phyloP scores from a whole-genome alignment of 2,329 filamentous ascomycete genomes.

The Macrophomina tecta region DNA sequence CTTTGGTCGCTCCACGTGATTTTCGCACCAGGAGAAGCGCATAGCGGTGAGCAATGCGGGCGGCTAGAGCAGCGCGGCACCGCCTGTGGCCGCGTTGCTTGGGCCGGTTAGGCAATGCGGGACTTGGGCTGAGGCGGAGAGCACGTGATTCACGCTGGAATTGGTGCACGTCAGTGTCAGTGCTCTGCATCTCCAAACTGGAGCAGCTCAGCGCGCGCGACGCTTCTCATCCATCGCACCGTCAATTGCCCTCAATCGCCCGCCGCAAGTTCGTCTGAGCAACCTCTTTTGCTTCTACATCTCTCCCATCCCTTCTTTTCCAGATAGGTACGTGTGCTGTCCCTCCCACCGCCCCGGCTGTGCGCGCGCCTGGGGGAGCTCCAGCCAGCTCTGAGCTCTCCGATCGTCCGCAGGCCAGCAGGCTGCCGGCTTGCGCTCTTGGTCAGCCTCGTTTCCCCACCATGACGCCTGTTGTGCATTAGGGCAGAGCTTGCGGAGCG shows the following conservation, averaged over 20 bases:
- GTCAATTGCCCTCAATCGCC: conserved; percentile 21
- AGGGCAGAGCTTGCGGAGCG: conserved; percentile 19
- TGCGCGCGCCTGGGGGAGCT: conserved; percentile 21
- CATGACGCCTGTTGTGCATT: conserved; percentile 22
- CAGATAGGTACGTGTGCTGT: conserved; percentile 6
- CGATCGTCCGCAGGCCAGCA: conserved; percentile 17
- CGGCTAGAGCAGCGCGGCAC: background rate
- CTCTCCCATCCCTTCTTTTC: background rate
- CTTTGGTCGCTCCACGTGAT: conserved; percentile 8
- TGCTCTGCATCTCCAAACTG: conserved; percentile 15
- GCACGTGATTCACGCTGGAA: conserved; percentile 2
- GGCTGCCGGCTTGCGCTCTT: background rate
- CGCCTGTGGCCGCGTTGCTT: background rate
- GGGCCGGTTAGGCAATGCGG: background rate
- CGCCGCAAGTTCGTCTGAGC: conserved; percentile 5
- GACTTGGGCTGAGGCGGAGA: background rate
- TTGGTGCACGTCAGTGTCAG: conserved; percentile 10
- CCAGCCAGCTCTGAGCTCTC: conserved; percentile 25
- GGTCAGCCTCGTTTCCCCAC: conserved; percentile 23
- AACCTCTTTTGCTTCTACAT: background rate
- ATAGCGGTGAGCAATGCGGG: background rate
- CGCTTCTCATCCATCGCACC: conserved; percentile 14
- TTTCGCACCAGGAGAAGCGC: background rate
- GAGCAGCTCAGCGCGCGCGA: background rate
- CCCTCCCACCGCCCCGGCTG: background rate